Evolutionary conservation across 768 basidiomycete genomes (phyloP).

Genomic region (Gyrodon lividus): DNA sequence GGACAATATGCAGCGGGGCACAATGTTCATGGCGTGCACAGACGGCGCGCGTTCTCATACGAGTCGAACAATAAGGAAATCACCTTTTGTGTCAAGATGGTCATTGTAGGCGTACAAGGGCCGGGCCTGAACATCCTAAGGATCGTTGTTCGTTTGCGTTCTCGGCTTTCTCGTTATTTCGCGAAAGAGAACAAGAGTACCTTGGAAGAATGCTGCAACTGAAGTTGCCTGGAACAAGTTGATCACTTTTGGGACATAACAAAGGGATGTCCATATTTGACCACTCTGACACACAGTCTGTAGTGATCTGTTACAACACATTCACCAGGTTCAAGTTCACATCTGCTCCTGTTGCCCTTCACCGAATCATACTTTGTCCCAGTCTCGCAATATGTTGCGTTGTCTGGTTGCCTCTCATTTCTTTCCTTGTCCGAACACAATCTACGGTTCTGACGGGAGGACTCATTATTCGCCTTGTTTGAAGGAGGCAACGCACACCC

Average conservation of each 20-base stretch:
- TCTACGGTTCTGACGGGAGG: too few species aligned
- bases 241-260: background rate
- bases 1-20: background rate
- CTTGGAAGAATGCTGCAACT: background rate
- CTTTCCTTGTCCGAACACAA: too few species aligned
- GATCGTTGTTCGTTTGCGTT: background rate
- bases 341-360: background rate
- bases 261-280: background rate
- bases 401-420: background rate
- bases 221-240: background rate
- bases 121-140: background rate
- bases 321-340: background rate
- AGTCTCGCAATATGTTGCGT: background rate
- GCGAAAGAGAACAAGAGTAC: slow-evolving; percentile 1
- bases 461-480: too few species aligned
- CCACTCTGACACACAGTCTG: background rate
- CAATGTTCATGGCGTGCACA: background rate
- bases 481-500: too few species aligned
- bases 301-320: too few species aligned
- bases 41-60: background rate
- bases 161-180: too few species aligned
- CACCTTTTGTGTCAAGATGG: slow-evolving; percentile 6
- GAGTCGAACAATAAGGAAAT: slow-evolving; percentile 13
- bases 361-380: background rate
- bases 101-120: slow-evolving; percentile 8